Base-by-base conservation (phyloP, 768 basidiomycete species). In the Boletus eberwhitei region DNA sequence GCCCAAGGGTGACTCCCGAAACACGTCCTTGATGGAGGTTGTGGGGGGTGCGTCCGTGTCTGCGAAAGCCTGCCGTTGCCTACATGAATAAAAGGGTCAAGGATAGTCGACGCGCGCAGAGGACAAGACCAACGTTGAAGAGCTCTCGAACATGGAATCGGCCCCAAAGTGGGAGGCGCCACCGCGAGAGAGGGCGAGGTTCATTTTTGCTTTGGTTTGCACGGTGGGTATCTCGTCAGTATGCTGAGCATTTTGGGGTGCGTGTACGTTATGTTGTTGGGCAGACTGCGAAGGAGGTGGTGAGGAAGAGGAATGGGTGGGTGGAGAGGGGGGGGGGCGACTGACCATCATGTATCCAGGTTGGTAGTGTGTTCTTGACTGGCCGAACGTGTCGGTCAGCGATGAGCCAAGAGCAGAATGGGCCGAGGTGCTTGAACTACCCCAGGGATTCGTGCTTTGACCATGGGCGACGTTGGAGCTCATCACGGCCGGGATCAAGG, bases 31-130 rank as follows among this genome's bases (percentile, higher is more conserved):
- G 16, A 92, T 79, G 8, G 90, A 91, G 21, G 71, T 80, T 36
- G 79, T 86, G 0, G 90, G 90, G 7, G 90, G 90, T 17, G 90
- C 90, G 63, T 92, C 90, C 71, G 85, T 87, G 59, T 91, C 88
- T 14, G 82, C 75, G 11, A 87, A 71, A 5, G 79, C 74, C 65
- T 87, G 84, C 16, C 85, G 76, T 59, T 83, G 81, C 57, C 86
- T 82, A 58, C 45, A 53, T 60, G 52, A 19, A 48, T 21, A 31
- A 37, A 34, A 8, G 1, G 40, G 53, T 57, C 32, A 64, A 22
- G 35, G 55, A 31, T 40, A 48, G 53, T 51, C 40, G 34, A 39
- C 0, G 42, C 8, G 16, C 14, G 4, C 26, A 24, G 43, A 43
- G 17, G 16, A 65, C 17, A 8, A 48, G 41, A 64, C 51, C 4